Evolutionary conservation across 331 rosid species (phyloP), one percentile per base, ranked within the genome.

Genomic region (Prunus yedoensis): DNA sequence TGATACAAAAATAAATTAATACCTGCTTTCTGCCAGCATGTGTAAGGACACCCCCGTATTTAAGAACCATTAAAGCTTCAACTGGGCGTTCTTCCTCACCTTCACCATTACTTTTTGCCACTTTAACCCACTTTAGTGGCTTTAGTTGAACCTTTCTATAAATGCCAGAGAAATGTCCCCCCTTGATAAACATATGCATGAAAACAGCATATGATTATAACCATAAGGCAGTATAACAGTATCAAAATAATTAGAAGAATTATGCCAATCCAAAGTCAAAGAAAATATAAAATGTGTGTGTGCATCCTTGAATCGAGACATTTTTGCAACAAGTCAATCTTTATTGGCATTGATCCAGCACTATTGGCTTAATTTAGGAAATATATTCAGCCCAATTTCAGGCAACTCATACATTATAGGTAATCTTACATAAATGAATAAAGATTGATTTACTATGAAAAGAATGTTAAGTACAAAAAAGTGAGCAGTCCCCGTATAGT

Each of bases 21-120:
- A 95, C 99, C 99, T 95, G 99, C 85, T 92, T 95, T 83, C 99
- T 87, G 62, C 99, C 99, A 56, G 99, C 99, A 73, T 95, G 99
- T 30, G 99, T 95, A 71, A 95, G 99, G 81, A 95, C 99, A 54
- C 99, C 99, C 20, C 97, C 97, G 72, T 95, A 95, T 86, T 95
- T 95, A 49, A 95, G 99, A 82, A 95, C 85, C 99, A 95, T 95
- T 60, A 95, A 86, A 82, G 99, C 99, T 89, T 92, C 93, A 84
- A 84, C 83, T 0, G 97, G 97, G 18, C 90, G 89, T 81, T 95
- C 99, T 87, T 95, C 98, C 80, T 91, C 96, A 69, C 89, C 94
- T 83, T 92, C 97, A 49, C 91, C 93, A 78, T 83, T 80, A 78
- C 79, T 74, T 81, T 84, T 90, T 77, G 90, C 54, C 56, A 90